phyloP scores from a whole-genome alignment of 2,329 filamentous ascomycete genomes.

The Calonectria leucothoes region DNA sequence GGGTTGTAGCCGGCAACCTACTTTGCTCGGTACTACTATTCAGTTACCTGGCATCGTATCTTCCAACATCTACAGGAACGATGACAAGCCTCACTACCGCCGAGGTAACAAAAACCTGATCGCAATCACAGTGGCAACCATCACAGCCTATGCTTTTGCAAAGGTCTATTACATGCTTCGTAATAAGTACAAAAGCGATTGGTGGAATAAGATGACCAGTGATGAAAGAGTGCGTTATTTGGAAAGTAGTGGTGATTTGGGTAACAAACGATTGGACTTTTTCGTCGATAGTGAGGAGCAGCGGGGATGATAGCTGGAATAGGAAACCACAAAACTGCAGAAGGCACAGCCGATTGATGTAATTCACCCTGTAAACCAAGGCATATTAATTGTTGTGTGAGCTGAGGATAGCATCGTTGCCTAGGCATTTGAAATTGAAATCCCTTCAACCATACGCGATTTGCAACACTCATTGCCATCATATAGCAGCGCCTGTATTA shows the following conservation, averaged over 20 bases:
- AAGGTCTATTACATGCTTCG: slow-evolving; percentile 18
- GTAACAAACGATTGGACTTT: slow-evolving; percentile 22
- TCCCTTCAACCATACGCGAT: neutral
- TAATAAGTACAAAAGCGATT: slow-evolving; percentile 13
- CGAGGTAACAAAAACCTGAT: slow-evolving; percentile 22
- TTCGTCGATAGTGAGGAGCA: slow-evolving; percentile 12
- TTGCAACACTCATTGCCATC: neutral
- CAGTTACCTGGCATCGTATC: slow-evolving; percentile 16
- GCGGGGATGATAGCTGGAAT: neutral
- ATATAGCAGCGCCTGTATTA: neutral
- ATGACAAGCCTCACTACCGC: slow-evolving; percentile 20
- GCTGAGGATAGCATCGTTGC: no score
- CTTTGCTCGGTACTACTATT: slow-evolving; percentile 15
- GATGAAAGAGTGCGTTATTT: slow-evolving; percentile 8
- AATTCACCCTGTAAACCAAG: neutral
- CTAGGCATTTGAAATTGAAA: no score
- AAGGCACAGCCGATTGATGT: accelerated
- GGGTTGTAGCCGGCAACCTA: no score
- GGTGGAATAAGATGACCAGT: slow-evolving; percentile 12
- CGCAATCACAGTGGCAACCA: slow-evolving; percentile 2
- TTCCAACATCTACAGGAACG: slow-evolving; percentile 21
- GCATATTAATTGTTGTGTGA: no score
- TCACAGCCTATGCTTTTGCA: slow-evolving; percentile 4
- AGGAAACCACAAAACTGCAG: neutral
- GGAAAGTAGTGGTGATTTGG: neutral